Base-by-base conservation (phyloP, 495 filamentous ascomycete genomes). In the Podospora tetraspora region DNA sequence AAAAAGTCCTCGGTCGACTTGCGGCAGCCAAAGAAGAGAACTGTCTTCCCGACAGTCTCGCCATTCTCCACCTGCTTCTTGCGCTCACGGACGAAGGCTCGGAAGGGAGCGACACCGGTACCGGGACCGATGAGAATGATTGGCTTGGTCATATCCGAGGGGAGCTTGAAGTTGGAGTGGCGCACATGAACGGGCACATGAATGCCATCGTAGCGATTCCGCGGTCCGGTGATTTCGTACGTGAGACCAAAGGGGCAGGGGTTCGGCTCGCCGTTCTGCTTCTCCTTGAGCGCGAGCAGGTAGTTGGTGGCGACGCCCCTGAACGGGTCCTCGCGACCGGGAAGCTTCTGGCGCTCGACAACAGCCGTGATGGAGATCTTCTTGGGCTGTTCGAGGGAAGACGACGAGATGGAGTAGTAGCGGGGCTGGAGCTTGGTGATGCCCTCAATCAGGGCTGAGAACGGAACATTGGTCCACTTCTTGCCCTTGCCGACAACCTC, bases 401-500 rank as follows among this genome's bases (percentile, higher is more conserved):
- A 97, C 0, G 96, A 98, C 24, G 95, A 99, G 78, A 99, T 99
- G 25, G 96, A 98, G 83, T 99, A 99, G 84, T 98, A 99, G 30
- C 95, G 92, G 10, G 96, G 94, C 76, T 98, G 95, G 59, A 99
- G 87, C 83, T 96, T 97, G 80, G 90, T 91, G 64, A 98, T 78
- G 70, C 93, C 91, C 82, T 99, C 95, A 70, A 98, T 95, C 70
- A 98, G 87, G 71, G 94, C 86, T 7, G 96, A 97, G 81, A 99
- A 98, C 19, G 95, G 96, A 59, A 97, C 87, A 59, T 86, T 88
- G 23, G 85, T 79, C 91, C 96, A 99, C 59, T 85, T 84, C 80
- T 91, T 82, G 27, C 87, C 85, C 30, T 82, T 82, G 61, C 89
- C 85, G 69, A 96, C 84, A 67, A 82, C 88, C 71, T 93, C 85